A percentile compares a stretch with the other conserved stretches of the same genome.
These are phyloP conservation scores for Hypoxylon sp. DNA, from an alignment of 2,329 filamentous ascomycete species.

Conservation along the genomic window DNA sequence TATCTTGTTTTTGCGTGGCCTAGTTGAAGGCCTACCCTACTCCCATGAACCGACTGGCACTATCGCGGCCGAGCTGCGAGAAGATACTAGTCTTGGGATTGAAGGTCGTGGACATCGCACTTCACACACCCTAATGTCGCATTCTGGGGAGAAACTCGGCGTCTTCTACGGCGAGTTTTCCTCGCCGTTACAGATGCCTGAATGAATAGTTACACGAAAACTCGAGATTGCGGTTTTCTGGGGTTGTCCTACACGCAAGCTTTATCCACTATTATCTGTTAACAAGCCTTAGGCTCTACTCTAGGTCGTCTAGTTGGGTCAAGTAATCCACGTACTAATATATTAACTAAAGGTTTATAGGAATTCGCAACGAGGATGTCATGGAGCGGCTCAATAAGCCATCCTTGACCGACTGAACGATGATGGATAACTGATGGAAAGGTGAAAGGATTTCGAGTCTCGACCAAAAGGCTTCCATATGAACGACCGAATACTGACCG, in stretches of 20 bases:
- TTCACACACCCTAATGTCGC: constrained; percentile 2
- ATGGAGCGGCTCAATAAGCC: neutral
- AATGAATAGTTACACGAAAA: constrained; percentile 2
- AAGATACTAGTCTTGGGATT: constrained; percentile 7
- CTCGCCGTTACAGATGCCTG: neutral
- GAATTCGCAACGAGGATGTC: neutral
- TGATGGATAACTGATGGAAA: constrained; percentile 19
- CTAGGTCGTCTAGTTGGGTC: constrained; percentile 1
- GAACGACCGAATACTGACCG: constrained; percentile 33
- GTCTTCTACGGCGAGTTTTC: neutral
- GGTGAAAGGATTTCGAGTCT: constrained; percentile 22
- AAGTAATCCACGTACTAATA: neutral
- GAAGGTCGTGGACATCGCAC: constrained; percentile 6
- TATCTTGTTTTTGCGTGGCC: constrained; percentile 1
- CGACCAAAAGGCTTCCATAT: constrained; percentile 19
- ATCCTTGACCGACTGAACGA: constrained; percentile 6
- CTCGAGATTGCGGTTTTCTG: neutral
- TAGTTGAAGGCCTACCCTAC: constrained; percentile 3
- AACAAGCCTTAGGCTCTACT: constrained; percentile 3
- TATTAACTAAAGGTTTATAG: constrained; percentile 27
- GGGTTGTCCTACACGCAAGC: neutral
- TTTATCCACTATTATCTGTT: neutral
- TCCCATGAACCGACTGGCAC: constrained; percentile 16
- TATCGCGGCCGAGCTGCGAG: constrained; percentile 14
- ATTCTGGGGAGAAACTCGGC: neutral